phyloP scores from a whole-genome alignment of 2,329 filamentous ascomycete species.

The Chaetomium sp. region DNA sequence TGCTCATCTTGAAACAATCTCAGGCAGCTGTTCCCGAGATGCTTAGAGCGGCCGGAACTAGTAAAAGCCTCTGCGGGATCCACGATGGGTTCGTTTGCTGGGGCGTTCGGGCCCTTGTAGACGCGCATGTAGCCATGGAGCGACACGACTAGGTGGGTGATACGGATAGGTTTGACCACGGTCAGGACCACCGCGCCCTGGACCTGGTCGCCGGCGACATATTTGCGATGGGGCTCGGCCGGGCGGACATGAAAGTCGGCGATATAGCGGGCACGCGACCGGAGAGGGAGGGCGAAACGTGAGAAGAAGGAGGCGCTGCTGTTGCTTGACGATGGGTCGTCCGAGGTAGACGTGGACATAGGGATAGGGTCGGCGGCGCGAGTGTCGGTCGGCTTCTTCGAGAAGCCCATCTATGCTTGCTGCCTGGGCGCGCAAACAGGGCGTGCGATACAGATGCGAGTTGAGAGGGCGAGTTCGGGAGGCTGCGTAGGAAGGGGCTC shows the following conservation, averaged over 20 bases:
- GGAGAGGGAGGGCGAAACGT: constrained; percentile 45
- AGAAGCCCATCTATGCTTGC: constrained; percentile 41
- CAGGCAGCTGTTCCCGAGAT: constrained; percentile 71
- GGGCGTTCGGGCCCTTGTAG: constrained; percentile 60
- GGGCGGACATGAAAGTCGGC: constrained; percentile 73
- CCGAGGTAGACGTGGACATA: constrained; percentile 13
- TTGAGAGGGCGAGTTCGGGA: neutral
- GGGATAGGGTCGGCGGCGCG: constrained; percentile 32
- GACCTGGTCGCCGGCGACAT: constrained; percentile 68
- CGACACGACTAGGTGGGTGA: constrained; percentile 74
- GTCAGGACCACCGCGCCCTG: constrained; percentile 66
- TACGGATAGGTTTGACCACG: constrained; percentile 65
- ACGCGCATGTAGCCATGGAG: constrained; percentile 75
- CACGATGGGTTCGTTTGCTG: constrained; percentile 41
- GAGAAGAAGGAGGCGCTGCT: constrained; percentile 42
- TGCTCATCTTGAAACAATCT: constrained; percentile 78
- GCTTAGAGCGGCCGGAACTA: constrained; percentile 38
- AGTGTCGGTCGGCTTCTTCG: constrained; percentile 24
- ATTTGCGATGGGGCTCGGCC: constrained; percentile 71
- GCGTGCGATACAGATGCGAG: neutral
- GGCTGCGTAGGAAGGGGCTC: constrained; percentile 2
- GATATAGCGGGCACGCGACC: constrained; percentile 54
- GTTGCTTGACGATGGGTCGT: constrained; percentile 4
- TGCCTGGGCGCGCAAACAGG: constrained; percentile 9
- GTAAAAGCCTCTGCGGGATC: constrained; percentile 37